These are phyloP conservation scores for Colletotrichum abscissum DNA, from an alignment of 2,329 filamentous ascomycete species.

Conservation along the genomic window DNA sequence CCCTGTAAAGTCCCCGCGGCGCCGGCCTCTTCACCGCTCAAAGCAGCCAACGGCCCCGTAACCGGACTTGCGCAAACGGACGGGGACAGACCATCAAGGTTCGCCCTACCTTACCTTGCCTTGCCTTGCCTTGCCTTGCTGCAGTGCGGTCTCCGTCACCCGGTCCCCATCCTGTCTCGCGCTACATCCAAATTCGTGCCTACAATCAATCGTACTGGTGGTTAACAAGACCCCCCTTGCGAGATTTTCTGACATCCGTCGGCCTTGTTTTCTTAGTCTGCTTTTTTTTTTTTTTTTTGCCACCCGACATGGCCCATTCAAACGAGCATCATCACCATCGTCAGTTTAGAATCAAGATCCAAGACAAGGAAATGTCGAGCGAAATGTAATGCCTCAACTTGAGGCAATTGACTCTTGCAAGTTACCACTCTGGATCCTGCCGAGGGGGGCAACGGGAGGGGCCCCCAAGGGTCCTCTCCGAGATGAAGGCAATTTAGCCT, in stretches of 20 bases:
- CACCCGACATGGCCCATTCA: not conserved
- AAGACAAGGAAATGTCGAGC: not conserved
- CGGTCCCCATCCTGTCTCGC: conserved; percentile 11
- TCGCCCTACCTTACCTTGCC: not conserved
- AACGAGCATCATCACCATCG: not conserved
- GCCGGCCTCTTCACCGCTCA: conserved; percentile 33
- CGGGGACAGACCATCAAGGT: conserved; percentile 27
- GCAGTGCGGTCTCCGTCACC: not conserved
- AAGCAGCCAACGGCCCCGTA: conserved; percentile 28
- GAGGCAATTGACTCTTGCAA: not conserved
- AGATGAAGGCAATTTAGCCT: conserved; percentile 29
- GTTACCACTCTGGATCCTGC: not conserved
- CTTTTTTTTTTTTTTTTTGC: not conserved
- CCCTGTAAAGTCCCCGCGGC: conserved; percentile 20
- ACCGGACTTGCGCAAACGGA: conserved; percentile 21
- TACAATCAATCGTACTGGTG: not conserved
- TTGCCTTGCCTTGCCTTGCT: not conserved
- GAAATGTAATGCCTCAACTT: not conserved
- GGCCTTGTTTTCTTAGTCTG: conserved; percentile 1
- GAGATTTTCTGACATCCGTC: conserved; percentile 9
- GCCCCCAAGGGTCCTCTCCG: not conserved
- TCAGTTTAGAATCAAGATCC: not conserved
- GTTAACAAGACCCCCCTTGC: not conserved
- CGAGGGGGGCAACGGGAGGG: conserved; percentile 1
- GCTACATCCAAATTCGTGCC: not conserved